Evolutionary conservation across 805 yeast genomes (phyloP), one percentile per base, ranked within the genome.

Genomic region (Saitoella complicata): DNA sequence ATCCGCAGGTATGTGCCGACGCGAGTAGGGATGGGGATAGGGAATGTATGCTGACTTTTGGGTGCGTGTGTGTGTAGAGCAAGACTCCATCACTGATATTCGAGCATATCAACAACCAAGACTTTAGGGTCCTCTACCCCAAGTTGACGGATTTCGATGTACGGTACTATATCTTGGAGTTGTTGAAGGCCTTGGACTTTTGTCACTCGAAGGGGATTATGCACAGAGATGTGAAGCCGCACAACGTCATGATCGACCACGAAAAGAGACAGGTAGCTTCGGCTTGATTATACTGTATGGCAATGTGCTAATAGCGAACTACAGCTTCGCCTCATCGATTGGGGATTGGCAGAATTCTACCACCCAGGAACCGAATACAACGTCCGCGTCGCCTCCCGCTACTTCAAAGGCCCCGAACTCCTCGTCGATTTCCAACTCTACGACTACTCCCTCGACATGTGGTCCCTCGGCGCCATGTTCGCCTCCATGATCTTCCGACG

Each of bases 191-290:
- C 8, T 68, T 87, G 53, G 94, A 87, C 58, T 87, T 74, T 60
- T 78, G 87, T 37, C 96, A 87, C 63, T 82, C 94, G 8, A 81
- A 81, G 85, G 96, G 96, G 21, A 84, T 87, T 49, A 86, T 87
- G 77, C 96, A 87, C 58, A 71, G 96, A 59, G 96, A 87, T 62
- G 95, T 87, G 45, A 87, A 87, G 62, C 96, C 96, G 7, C 94
- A 87, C 56, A 87, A 87, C 61, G 82, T 87, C 51, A 87, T 87
- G 95, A 87, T 87, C 53, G 95, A 87, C 61, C 95, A 83, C 45
- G 65, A 70, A 48, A 71, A 69, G 49, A 51, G 76, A 66, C 60
- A 75, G 44, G 44, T 41, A 38, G 21, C 8, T 37, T 73, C 12
- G 7, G n/a, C 11, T 12, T 13, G 13, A 6, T n/a, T 11, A 12